phyloP scores from a whole-genome alignment of 2,329 filamentous ascomycete genomes.

The Aspergillus terreus region DNA sequence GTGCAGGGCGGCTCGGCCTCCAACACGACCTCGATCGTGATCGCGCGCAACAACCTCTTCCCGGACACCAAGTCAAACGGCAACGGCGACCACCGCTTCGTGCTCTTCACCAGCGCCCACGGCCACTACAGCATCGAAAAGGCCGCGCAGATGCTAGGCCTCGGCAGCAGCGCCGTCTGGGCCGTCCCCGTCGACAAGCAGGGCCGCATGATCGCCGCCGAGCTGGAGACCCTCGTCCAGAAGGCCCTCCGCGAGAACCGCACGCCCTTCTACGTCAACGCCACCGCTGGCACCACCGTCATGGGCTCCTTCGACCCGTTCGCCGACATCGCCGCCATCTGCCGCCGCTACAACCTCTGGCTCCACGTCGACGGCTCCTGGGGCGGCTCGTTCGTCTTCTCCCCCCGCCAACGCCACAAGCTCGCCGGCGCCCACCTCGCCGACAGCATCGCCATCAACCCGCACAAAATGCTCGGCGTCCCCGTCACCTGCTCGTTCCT shows the following conservation, averaged over 20 bases:
- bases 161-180: constrained; percentile 72
- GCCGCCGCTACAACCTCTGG: constrained; percentile 72
- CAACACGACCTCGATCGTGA: constrained; percentile 79
- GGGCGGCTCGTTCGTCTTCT: constrained; percentile 84
- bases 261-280: constrained; percentile 91
- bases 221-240: constrained; percentile 61
- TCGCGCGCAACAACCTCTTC: constrained; percentile 82
- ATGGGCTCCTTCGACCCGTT: constrained; percentile 86
- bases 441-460: constrained; percentile 81
- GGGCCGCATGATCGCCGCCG: constrained; percentile 67
- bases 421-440: constrained; percentile 70
- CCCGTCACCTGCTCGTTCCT: constrained; percentile 90
- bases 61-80: constrained; percentile 73
- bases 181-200: constrained; percentile 67
- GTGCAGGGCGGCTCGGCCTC: constrained; percentile 79
- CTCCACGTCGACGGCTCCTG: constrained; percentile 89
- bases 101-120: constrained; percentile 82
- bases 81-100: constrained; percentile 62
- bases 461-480: constrained; percentile 95
- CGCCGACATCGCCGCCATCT: constrained; percentile 64
- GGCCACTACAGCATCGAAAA: constrained; percentile 96
- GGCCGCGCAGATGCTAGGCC: constrained; percentile 83
- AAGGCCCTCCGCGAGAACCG: constrained; percentile 63
- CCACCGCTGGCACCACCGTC: constrained; percentile 92
- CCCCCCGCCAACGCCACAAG: constrained; percentile 58